Evolutionary conservation across 1,284 basidiomycete species (phyloP).

Genomic region (Trametes pubescens): DNA sequence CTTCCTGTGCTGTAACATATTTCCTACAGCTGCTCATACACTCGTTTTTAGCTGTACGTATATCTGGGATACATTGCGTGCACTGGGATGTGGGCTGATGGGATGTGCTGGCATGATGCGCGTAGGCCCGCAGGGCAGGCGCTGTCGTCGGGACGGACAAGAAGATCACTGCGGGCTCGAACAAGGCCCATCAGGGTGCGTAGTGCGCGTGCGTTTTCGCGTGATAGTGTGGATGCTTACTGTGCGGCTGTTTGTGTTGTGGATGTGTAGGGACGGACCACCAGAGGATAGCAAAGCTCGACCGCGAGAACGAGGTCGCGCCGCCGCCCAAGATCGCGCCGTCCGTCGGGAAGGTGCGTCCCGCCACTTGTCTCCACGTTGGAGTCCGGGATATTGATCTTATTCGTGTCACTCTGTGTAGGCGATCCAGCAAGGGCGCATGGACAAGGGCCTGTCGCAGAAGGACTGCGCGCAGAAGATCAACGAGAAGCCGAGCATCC

Average conservation of each 20-base stretch:
- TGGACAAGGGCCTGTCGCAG: conserved; percentile 83
- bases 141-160: conserved; percentile 82
- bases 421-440: conserved; percentile 87
- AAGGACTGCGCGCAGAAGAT: conserved; percentile 95
- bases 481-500: conserved; percentile 89
- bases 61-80: background rate
- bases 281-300: conserved; percentile 92
- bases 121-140: conserved; percentile 74
- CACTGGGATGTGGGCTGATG: background rate
- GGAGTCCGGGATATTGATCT: background rate
- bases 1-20: background rate
- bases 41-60: background rate
- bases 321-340: conserved; percentile 88
- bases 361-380: background rate
- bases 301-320: conserved; percentile 95
- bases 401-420: conserved; percentile 38
- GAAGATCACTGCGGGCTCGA: conserved; percentile 69
- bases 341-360: conserved; percentile 80
- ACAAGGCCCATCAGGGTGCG: conserved; percentile 78
- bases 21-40: background rate
- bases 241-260: background rate
- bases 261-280: conserved; percentile 88
- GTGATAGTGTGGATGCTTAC: background rate
- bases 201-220: conserved; percentile 12
- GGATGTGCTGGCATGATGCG: conserved; percentile 7